phyloP scores from a whole-genome alignment of 148 eudicot genomes.

The Amaranthus cruentus region DNA sequence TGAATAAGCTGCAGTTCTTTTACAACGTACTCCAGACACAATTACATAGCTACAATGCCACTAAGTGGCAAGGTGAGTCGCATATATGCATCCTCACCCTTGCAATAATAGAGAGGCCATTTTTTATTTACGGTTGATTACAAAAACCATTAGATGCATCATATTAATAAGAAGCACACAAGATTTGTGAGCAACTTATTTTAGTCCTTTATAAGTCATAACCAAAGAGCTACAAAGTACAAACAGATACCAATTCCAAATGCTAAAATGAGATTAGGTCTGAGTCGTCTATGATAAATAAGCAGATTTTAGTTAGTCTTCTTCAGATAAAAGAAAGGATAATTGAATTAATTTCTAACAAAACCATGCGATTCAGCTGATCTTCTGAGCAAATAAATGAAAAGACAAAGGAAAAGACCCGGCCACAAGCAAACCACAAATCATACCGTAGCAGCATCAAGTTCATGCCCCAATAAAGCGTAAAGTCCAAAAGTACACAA shows the following conservation, averaged over 20 bases:
- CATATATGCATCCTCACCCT: too few relatives aligned
- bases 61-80: too few relatives aligned
- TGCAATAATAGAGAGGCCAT: too few relatives aligned
- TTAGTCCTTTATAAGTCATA: neutral
- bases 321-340: neutral
- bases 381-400: neutral
- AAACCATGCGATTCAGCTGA: neutral
- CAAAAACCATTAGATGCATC: too few relatives aligned
- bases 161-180: too few relatives aligned
- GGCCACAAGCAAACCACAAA: slow-evolving; percentile 12
- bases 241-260: neutral
- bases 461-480: slow-evolving; percentile 70
- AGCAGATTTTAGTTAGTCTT: neutral
- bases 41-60: too few relatives aligned
- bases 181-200: too few relatives aligned
- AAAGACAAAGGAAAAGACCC: neutral
- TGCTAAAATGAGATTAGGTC: neutral
- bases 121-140: too few relatives aligned
- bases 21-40: too few relatives aligned
- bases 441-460: slow-evolving; percentile 95
- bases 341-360: neutral
- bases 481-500: slow-evolving; percentile 89
- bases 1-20: too few relatives aligned
- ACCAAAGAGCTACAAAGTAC: neutral
- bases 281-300: slow-evolving; percentile 1